Percentiles rank a stretch among this genome's conserved stretches.
These are phyloP conservation scores for Ceratocystiopsis sp. DNA, from an alignment of 2,329 filamentous ascomycete genomes.

Conservation along the genomic window DNA sequence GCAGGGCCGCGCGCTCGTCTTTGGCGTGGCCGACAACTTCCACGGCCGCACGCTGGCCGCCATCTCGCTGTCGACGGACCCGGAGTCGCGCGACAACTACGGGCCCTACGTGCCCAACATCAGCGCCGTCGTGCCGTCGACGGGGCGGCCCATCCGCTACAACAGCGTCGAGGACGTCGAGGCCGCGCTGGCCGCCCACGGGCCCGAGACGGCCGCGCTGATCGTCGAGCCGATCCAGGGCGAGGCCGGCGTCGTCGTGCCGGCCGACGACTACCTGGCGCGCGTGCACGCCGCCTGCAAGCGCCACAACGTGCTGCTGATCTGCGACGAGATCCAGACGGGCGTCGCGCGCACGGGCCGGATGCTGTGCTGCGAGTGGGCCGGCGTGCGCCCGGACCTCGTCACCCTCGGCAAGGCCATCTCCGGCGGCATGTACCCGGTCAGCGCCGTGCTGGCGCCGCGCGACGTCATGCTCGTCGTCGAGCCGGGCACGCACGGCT, in stretches of 20 bases:
- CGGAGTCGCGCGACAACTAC: conserved; percentile 92
- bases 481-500: conserved; percentile 92
- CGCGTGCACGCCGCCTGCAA: conserved; percentile 74
- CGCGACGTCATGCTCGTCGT: conserved; percentile 91
- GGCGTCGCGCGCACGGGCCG: conserved; percentile 89
- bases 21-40: conserved; percentile 83
- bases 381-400: conserved; percentile 85
- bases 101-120: conserved; percentile 87
- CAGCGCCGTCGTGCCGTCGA: conserved; percentile 59
- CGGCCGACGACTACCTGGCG: conserved; percentile 71
- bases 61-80: conserved; percentile 87
- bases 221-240: conserved; percentile 94
- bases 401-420: conserved; percentile 95
- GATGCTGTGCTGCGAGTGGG: conserved; percentile 90
- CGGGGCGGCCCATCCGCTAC: conserved; percentile 64
- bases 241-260: conserved; percentile 91
- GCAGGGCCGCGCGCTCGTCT: conserved; percentile 65
- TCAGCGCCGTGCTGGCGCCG: conserved; percentile 74
- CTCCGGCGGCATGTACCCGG: conserved; percentile 97
- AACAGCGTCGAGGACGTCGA: conserved; percentile 72
- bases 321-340: conserved; percentile 97
- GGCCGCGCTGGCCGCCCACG: conserved; percentile 61
- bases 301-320: conserved; percentile 87
- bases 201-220: conserved; percentile 76
- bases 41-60: conserved; percentile 91